These are phyloP conservation scores for Dendrobium chrysotoxum DNA, from an alignment of 106 monocot species.

Conservation along the genomic window DNA sequence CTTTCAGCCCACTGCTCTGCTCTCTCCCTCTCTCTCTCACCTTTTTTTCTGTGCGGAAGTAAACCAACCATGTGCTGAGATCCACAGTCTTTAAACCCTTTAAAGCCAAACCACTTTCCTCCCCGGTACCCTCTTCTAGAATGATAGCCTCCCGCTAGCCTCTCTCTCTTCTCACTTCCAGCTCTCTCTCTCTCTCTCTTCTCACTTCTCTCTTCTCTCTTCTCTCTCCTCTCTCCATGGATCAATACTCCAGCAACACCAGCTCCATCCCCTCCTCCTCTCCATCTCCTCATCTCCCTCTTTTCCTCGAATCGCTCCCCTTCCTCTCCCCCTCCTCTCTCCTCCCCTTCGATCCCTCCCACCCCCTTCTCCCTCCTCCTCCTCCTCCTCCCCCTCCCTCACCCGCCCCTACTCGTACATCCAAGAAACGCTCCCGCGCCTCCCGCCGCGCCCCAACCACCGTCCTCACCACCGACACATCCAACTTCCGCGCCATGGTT, in stretches of 20 bases:
- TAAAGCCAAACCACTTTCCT: conserved; percentile 10
- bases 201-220: too few relatives aligned
- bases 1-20: not conserved
- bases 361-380: not conserved
- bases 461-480: conserved; percentile 82
- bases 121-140: conserved; percentile 5
- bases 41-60: not conserved
- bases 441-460: conserved; percentile 79
- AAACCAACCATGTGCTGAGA: too few relatives aligned
- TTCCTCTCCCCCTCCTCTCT: not conserved
- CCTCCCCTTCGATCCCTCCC: conserved; percentile 6
- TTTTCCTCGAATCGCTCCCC: conserved; percentile 4
- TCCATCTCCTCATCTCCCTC: not conserved
- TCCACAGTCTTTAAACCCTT: not conserved
- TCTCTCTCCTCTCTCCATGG: conserved; percentile 7
- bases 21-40: not conserved
- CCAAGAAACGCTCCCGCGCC: conserved; percentile 70
- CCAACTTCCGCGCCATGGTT: conserved; percentile 95
- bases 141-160: not conserved
- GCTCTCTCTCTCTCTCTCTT: too few relatives aligned
- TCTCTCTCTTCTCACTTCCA: too few relatives aligned
- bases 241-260: conserved; percentile 4
- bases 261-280: conserved; percentile 6
- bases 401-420: conserved; percentile 3
- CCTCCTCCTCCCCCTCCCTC: not conserved